Percentiles rank a stretch among this genome's conserved stretches.
These are phyloP conservation scores for Davidsoniella australis DNA, from an alignment of 2,329 filamentous ascomycete species.

Conservation along the genomic window DNA sequence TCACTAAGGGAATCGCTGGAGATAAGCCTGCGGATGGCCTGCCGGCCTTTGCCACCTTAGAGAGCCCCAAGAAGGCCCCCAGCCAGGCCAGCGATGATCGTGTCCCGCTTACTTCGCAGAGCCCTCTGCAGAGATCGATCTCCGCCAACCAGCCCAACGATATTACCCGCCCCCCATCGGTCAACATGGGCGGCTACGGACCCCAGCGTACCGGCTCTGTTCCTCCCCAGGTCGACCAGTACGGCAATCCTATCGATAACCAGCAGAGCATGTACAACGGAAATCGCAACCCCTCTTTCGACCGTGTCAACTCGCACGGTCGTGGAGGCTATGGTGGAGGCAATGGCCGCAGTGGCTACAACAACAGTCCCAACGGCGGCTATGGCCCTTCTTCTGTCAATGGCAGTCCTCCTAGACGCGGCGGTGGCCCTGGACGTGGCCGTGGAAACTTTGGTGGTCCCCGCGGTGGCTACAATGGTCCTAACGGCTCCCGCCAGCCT, in stretches of 20 bases:
- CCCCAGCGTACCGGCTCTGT: constrained; percentile 25
- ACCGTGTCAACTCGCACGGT: constrained; percentile 34
- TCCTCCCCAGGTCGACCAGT: constrained; percentile 35
- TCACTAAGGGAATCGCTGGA: constrained; percentile 28
- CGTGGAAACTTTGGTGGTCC: constrained; percentile 13
- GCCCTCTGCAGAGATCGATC: constrained; percentile 40
- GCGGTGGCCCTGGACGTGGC: constrained; percentile 26
- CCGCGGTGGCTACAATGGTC: constrained; percentile 24
- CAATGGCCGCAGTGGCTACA: constrained; percentile 33
- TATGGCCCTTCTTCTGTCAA: constrained; percentile 14
- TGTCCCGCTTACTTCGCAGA: constrained; percentile 50
- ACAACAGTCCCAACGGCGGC: constrained; percentile 15
- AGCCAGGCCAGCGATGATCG: constrained; percentile 50
- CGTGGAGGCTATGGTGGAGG: constrained; percentile 35
- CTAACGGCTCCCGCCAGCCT: constrained; percentile 19
- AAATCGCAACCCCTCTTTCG: constrained; percentile 23
- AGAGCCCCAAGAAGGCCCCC: constrained; percentile 33
- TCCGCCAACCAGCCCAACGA: constrained; percentile 5
- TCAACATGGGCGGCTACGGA: constrained; percentile 20
- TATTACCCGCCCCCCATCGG: background rate
- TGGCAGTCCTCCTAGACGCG: constrained; percentile 21
- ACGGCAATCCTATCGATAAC: constrained; percentile 37
- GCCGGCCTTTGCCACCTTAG: constrained; percentile 46
- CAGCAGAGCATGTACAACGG: background rate
- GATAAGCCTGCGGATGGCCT: constrained; percentile 30